phyloP scores from a whole-genome alignment of 2,329 filamentous ascomycete species.

The Exophiala oligosperma region DNA sequence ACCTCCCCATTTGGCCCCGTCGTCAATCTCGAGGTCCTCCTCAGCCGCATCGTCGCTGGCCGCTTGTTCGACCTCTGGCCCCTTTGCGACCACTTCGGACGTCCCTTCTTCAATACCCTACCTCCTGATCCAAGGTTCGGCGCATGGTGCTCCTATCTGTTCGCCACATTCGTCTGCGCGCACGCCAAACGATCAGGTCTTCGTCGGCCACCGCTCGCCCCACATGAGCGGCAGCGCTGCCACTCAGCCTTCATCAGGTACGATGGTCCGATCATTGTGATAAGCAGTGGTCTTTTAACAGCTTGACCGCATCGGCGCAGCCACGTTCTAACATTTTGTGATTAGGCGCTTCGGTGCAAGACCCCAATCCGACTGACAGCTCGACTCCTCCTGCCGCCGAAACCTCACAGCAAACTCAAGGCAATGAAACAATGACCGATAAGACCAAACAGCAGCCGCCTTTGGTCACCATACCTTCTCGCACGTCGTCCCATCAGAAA shows the following conservation, averaged over 20 bases:
- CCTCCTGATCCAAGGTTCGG: conserved; percentile 1
- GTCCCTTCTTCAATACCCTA: conserved; percentile 1
- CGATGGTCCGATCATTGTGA: conserved; percentile 12
- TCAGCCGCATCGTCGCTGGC: conserved; percentile 14
- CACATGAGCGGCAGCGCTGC: conserved; percentile 32
- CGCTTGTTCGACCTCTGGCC: conserved; percentile 2
- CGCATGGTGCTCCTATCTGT: conserved; percentile 16
- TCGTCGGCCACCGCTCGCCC: conserved; percentile 28
- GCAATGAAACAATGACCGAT: conserved; percentile 23
- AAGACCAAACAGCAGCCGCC: conserved; percentile 20
- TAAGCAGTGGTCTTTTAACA: conserved; percentile 8
- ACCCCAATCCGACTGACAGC: conserved; percentile 10
- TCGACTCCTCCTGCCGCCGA: conserved; percentile 8
- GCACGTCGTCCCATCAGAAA: conserved; percentile 26
- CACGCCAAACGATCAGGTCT: conserved; percentile 20
- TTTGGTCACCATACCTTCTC: conserved; percentile 27
- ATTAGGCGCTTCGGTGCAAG: conserved; percentile 18
- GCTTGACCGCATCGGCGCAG: conserved; percentile 10
- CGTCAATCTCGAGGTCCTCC: conserved; percentile 8
- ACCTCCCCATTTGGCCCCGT: not conserved
- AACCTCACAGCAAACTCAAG: conserved; percentile 6
- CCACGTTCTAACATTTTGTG: conserved; percentile 17
- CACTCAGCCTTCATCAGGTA: conserved; percentile 29
- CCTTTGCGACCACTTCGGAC: conserved; percentile 13
- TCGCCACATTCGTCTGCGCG: conserved; percentile 11